Evolutionary conservation across 2,329 filamentous ascomycete species (phyloP).

Genomic region (Coniella vitis): DNA sequence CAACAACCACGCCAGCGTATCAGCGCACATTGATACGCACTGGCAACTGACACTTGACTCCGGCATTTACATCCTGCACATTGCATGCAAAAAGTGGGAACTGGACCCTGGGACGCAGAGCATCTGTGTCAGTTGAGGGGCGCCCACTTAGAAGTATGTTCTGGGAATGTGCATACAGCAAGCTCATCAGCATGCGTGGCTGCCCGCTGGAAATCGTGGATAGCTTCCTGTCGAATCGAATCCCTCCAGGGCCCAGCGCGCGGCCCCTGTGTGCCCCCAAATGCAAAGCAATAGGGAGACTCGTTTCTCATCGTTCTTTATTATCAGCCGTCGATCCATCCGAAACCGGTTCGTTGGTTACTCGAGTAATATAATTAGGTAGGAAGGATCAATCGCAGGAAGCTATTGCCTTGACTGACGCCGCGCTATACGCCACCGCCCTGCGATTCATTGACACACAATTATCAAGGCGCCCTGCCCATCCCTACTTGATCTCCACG

Average conservation of each 20-base stretch:
- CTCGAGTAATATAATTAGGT: not conserved
- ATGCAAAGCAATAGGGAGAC: not conserved
- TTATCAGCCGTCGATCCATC: not conserved
- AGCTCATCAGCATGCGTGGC: constrained; percentile 1
- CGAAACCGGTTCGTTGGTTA: not conserved
- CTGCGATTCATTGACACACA: not conserved
- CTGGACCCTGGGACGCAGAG: too few relatives aligned
- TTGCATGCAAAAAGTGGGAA: too few relatives aligned
- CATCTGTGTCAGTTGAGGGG: too few relatives aligned
- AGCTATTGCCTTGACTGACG: not conserved
- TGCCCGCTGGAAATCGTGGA: constrained; percentile 3
- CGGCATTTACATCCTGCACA: too few relatives aligned
- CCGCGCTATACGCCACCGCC: not conserved
- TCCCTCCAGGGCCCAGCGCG: not conserved
- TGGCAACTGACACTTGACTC: too few relatives aligned
- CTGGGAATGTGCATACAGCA: not conserved
- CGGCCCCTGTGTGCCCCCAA: not conserved
- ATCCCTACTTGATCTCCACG: too few relatives aligned
- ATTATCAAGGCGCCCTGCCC: not conserved
- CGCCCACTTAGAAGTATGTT: not conserved
- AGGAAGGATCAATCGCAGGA: not conserved
- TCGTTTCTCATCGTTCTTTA: not conserved
- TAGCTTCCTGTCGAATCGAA: constrained; percentile 5
- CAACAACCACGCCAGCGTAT: too few relatives aligned
- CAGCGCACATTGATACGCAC: too few relatives aligned